Base-by-base conservation (phyloP, 2,329 filamentous ascomycete species). In the Talaromyces sp. region DNA sequence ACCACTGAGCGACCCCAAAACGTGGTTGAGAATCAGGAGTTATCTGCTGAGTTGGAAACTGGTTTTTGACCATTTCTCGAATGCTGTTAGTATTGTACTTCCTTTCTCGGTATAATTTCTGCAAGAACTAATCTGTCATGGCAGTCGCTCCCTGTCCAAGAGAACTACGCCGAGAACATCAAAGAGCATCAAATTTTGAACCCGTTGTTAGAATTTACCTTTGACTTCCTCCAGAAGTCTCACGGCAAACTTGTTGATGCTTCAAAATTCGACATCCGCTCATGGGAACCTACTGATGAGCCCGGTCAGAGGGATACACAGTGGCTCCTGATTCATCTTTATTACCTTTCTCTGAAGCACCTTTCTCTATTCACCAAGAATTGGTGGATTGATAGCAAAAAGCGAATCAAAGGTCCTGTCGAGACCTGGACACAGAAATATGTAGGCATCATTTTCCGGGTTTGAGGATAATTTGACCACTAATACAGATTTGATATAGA, bases 31-130 rank as follows among this genome's bases (percentile, higher is more conserved):
- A 0, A 78, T 96, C 50, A 84, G 91, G 54, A 85, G 87, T 9
- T 99, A 97, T 67, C 80, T 99, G 2, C 78, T 96, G 28, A 89
- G 90, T 10, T 99, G 94, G 94, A 84, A 89, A 62, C 79, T 97
- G 1, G 81, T 97, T 0, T 97, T 96, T 68, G 91, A 96, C 65
- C 87, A 93, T 45, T 95, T 93, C 68, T 78, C 80, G 17, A 84
- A 85, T 19, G 85, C 91, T 11, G 80, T 81, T 76, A 66, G 74
- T 62, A 69, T 63, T 53, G 52, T 50, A 28, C 4, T 7, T 13
- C 4, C 19, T 5, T 19, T 36, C 10, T 17, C 15, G 17, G 6
- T 11, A 5, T 51, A 10, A 21, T 46, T 48, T n/a, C 8, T n/a
- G 40, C 31, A 13, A 31, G 46, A 57, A 60, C 70, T 75, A 61